A percentile compares a stretch with the other conserved stretches of the same genome.
These are phyloP conservation scores for Blastocystis hominis DNA, from an alignment of 352 stramenopile genomes.

Conservation along the genomic window DNA sequence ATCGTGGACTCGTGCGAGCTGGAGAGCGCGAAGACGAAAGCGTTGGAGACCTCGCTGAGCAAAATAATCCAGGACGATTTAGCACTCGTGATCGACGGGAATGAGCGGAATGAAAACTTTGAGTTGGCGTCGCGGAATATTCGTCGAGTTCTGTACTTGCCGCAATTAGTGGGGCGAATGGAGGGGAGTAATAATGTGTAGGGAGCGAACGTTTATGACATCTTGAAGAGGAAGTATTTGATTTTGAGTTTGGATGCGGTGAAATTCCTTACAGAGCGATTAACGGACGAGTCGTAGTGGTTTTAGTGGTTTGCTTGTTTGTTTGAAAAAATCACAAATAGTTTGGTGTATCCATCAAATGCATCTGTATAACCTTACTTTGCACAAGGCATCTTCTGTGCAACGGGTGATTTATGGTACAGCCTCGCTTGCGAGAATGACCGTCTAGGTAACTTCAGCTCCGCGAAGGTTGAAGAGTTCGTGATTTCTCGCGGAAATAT, in stretches of 20 bases:
- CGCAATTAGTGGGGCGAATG: conserved; percentile 59
- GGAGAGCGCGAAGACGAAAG: conserved; percentile 61
- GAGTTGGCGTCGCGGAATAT: conserved; percentile 67
- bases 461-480: conserved; percentile 81
- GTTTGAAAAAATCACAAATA: background rate
- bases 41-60: conserved; percentile 61
- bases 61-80: conserved; percentile 58
- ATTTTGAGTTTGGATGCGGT: conserved; percentile 67
- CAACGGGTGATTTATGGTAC: conserved; percentile 48
- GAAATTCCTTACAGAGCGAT: conserved; percentile 61
- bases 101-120: conserved; percentile 67
- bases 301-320: conserved; percentile 31
- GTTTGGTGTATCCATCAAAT: background rate
- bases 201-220: conserved; percentile 69
- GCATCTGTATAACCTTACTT: conserved; percentile 55
- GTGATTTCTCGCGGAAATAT: conserved; percentile 80
- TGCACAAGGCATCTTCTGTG: conserved; percentile 49
- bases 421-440: background rate
- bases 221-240: conserved; percentile 70
- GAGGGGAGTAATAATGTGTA: conserved; percentile 64
- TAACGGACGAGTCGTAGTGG: conserved; percentile 46
- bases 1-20: conserved; percentile 67
- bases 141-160: conserved; percentile 49
- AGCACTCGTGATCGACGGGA: conserved; percentile 63
- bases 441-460: conserved; percentile 75